Base-by-base conservation (phyloP, 2,329 filamentous ascomycete species). In the Xenoacremonium recifei region DNA sequence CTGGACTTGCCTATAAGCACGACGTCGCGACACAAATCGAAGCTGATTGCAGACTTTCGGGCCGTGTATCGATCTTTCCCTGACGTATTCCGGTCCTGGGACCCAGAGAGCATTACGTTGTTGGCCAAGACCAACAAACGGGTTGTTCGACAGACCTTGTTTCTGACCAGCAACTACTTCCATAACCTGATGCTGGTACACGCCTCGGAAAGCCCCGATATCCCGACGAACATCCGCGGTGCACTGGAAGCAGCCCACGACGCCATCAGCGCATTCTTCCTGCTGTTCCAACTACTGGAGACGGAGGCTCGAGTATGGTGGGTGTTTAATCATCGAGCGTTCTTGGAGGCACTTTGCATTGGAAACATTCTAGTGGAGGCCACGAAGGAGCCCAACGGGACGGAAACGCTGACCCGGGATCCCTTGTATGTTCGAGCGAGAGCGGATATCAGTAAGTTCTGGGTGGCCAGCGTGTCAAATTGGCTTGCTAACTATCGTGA, bases 161-260 rank as follows among this genome's bases (percentile, higher is more conserved):
- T 89, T 58, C 69, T 91, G 21, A 85, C 83, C n/a, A 87, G 81
- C 62, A 91, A 90, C 58, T 91, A 89, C 66, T 88, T 84, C 64
- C 87, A 92, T 60, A 89, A 87, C 60, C 72, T 91, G 18, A 90
- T 90, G 85, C 70, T 90, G 9, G 77, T 91, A 16, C 84, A 90
- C 54, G 82, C 84, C 0, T 84, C 82, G 12, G 84, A 87, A 57
- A 83, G 84, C 49, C 63, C 74, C 0, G 77, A 80, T 56, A 77
- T 84, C 2, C 77, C 79, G 1, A 70, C 80, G 38, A 87, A 91
- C 58, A 72, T 87, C 15, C 72, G 82, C 15, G 84, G 79, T 4
- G 85, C 85, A 3, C 68, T 91, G 11, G 85, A 90, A 62, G 85
- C 86, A 0, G 87, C 87, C 0, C 82, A 89, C 54, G 84, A 87